phyloP scores from a whole-genome alignment of 2,329 filamentous ascomycete species.

The Periglandula ipomoeae region DNA sequence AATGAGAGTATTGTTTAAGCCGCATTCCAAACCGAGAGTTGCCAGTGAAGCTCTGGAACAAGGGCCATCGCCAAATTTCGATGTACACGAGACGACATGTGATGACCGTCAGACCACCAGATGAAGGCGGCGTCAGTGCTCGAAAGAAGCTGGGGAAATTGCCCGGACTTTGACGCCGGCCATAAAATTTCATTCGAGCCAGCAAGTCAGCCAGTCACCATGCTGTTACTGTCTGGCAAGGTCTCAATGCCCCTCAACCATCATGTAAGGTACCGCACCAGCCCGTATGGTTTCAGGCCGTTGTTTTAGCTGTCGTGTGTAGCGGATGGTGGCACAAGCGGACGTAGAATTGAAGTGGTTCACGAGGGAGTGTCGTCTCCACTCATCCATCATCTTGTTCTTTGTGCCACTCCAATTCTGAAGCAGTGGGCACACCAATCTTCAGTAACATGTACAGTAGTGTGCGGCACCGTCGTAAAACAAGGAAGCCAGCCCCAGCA shows the following conservation, averaged over 20 bases:
- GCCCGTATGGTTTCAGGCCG: not conserved
- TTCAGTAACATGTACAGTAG: too few relatives aligned
- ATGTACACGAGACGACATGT: too few relatives aligned
- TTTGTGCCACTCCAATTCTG: too few relatives aligned
- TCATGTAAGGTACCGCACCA: conserved; percentile 3
- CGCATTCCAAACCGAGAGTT: too few relatives aligned
- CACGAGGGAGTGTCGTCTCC: not conserved
- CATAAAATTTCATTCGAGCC: not conserved
- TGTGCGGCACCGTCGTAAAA: too few relatives aligned
- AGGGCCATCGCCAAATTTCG: too few relatives aligned
- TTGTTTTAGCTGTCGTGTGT: not conserved
- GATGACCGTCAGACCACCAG: too few relatives aligned
- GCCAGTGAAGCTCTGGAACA: too few relatives aligned
- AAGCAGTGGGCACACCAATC: too few relatives aligned
- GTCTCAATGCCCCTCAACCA: not conserved
- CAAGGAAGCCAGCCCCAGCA: too few relatives aligned
- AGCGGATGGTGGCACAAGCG: conserved; percentile 1
- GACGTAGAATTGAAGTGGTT: conserved; percentile 1
- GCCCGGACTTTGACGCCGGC: not conserved
- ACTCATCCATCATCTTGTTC: not conserved
- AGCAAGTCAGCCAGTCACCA: not conserved
- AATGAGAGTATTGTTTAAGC: too few relatives aligned
- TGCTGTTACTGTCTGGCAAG: not conserved
- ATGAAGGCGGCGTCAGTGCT: too few relatives aligned
- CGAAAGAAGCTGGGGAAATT: not conserved